Conservation (phyloP, 1,284 basidiomycete species). For the Tylopilus sp. region DNA sequence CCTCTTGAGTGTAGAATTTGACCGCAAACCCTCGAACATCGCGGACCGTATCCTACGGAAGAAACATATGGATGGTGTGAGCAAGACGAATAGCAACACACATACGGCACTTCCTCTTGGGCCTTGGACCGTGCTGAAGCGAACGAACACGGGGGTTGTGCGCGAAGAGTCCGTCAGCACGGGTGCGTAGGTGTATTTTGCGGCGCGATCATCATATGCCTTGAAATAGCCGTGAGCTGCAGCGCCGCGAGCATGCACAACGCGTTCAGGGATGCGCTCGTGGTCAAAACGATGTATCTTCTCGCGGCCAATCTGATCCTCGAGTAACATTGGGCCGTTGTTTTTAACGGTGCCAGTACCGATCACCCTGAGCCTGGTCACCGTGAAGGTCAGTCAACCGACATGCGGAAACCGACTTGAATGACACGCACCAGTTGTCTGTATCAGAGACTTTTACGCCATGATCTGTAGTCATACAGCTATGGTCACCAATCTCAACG, state of each 20-base stretch:
- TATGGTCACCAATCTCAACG: slow-evolving; percentile 24
- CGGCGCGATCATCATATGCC: slow-evolving; percentile 60
- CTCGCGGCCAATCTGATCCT: slow-evolving; percentile 68
- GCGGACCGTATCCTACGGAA: slow-evolving; percentile 65
- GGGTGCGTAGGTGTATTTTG: slow-evolving; percentile 63
- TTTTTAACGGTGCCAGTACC: slow-evolving; percentile 37
- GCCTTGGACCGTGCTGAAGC: slow-evolving; percentile 83
- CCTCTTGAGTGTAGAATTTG: slow-evolving; percentile 78
- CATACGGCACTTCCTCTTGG: slow-evolving; percentile 67
- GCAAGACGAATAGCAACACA: not conserved
- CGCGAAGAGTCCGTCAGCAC: slow-evolving; percentile 72
- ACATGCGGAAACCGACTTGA: slow-evolving; percentile 5
- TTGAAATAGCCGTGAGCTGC: slow-evolving; percentile 82
- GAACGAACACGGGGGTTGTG: slow-evolving; percentile 72
- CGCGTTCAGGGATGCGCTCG: slow-evolving; percentile 82
- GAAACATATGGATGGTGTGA: not conserved
- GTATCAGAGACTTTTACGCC: slow-evolving; percentile 61
- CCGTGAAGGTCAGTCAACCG: not conserved
- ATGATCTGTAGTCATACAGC: slow-evolving; percentile 57
- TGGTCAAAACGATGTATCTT: slow-evolving; percentile 80
- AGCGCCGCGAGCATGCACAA: slow-evolving; percentile 75
- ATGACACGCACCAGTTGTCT: slow-evolving; percentile 56
- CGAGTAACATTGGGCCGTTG: slow-evolving; percentile 58
- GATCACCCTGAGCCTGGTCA: slow-evolving; percentile 51
- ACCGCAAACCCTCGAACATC: slow-evolving; percentile 84